Base-by-base conservation (phyloP, 495 filamentous ascomycete species). In the Aspergillus saccharolyticus region DNA sequence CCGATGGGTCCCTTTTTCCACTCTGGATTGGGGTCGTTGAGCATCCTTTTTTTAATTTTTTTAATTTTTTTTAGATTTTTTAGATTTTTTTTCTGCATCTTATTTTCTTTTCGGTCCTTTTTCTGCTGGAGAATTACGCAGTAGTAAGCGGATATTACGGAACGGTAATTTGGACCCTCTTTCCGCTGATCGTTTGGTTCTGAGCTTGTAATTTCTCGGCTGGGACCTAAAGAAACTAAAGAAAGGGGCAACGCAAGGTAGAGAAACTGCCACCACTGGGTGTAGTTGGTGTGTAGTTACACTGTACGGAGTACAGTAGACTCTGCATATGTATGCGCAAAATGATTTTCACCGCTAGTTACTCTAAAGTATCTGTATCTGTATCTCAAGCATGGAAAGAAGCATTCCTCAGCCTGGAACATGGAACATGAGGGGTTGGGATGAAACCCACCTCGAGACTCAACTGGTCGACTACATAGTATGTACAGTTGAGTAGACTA, bases 241-340 rank as follows among this genome's bases (percentile, higher is more conserved):
- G 55, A 56, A 57, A 57, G 59, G 56, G 56, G 56, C 50, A 58
- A 58, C 24, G 56, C 56, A 58, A 58, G 56, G 56, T 39, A 12
- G 33, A 10, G 7, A 12, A 28, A 28, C 25, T 28, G 25, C 25
- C 25, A 28, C 25, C n/a, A 28, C 25, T 28, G n/a, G n/a, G n/a
- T n/a, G n/a, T n/a, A n/a, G n/a, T n/a, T n/a, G n/a, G n/a, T n/a
- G n/a, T n/a, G n/a, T n/a, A n/a, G n/a, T n/a, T n/a, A n/a, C n/a
- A n/a, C n/a, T n/a, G n/a, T n/a, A n/a, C n/a, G n/a, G n/a, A n/a
- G n/a, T n/a, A n/a, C n/a, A n/a, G 33, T 39, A 39, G 2, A 39
- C 12, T 39, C 10, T 5, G 52, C 47, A 51, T 52, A 30, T 30
- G 24, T 7, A 5, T 46, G 44, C 21, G 28, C 20, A 16, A 21